phyloP scores from a whole-genome alignment of 345 rosid genomes.

The Citrus unshiu region DNA sequence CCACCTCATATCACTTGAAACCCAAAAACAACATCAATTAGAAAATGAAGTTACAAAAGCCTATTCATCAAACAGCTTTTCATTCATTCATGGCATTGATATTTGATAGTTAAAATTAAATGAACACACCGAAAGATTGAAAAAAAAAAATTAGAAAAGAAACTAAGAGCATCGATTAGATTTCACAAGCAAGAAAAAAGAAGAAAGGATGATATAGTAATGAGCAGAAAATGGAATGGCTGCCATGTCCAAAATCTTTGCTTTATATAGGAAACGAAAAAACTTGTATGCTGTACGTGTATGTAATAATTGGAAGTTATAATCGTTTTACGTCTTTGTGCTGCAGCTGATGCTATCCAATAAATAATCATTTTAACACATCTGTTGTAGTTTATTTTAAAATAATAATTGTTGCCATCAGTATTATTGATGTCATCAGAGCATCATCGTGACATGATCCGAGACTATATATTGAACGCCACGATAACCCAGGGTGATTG shows the following conservation, averaged over 20 bases:
- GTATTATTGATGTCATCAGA: neutral
- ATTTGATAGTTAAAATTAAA: neutral
- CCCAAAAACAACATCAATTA: neutral
- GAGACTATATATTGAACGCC: neutral
- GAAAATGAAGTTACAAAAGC: neutral
- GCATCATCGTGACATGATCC: neutral
- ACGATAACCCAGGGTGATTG: too few species aligned
- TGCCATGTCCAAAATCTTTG: neutral
- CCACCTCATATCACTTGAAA: neutral
- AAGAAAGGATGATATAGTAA: neutral
- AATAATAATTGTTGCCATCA: neutral
- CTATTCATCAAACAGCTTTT: neutral
- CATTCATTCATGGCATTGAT: neutral
- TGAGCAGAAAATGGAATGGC: neutral
- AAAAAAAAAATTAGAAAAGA: neutral
- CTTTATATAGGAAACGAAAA: neutral
- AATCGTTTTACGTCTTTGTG: too few species aligned
- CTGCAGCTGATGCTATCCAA: neutral
- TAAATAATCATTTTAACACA: neutral
- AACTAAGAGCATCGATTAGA: neutral
- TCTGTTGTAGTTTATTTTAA: too few species aligned
- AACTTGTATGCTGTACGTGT: neutral
- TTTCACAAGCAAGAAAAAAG: neutral
- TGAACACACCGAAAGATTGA: neutral
- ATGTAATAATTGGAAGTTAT: too few species aligned